Base-by-base conservation (phyloP, 2,329 filamentous ascomycete genomes). In the Fusarium oligoseptatum region DNA sequence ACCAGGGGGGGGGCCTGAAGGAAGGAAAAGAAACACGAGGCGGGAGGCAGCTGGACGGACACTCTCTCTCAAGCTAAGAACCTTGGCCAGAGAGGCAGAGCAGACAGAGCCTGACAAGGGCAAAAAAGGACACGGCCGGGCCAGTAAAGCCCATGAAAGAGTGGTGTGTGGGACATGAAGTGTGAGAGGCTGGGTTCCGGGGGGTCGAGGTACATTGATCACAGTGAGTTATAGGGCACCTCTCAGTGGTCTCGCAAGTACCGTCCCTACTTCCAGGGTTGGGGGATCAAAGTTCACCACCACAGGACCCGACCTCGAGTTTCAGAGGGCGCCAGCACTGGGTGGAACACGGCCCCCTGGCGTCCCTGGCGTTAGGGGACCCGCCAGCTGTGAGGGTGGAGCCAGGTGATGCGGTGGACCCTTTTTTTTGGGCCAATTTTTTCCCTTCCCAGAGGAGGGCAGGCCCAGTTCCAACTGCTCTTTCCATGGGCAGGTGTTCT, bases 251-350 rank as follows among this genome's bases (percentile, higher is more conserved):
- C 32, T 55, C 20, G 3, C 32, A 48, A 36, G 64, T 66, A 66
- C 43, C 20, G 15, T 50, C 63, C 24, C 50, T 17, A 52, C 24
- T n/a, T 22, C 34, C 55, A 41, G n/a, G 24, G 17, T 43, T 43
- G 29, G 68, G 58, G 29, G 60, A 29, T 55, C 45, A 73, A 41
- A 74, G 71, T 63, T 69, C 68, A 74, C 48, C 27, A 32, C 48
- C 27, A n/a, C 27, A 32, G 27, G 48, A 52, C 48, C 48, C 17
- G 48, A 52, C 48, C 48, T 64, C 60, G 61, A 68, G 72, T 75
- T 75, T 75, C 72, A 75, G 73, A 75, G 73, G 73, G 73, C 72
- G 72, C 69, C 73, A 75, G 64, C 61, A 66, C 32, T 56, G 52
- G 20, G 61, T 72, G 61, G 70, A 52, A 62, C 62, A 66, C 52